phyloP scores from a whole-genome alignment of 2,329 filamentous ascomycete genomes.

The Cladosporium sphaerospermum region DNA sequence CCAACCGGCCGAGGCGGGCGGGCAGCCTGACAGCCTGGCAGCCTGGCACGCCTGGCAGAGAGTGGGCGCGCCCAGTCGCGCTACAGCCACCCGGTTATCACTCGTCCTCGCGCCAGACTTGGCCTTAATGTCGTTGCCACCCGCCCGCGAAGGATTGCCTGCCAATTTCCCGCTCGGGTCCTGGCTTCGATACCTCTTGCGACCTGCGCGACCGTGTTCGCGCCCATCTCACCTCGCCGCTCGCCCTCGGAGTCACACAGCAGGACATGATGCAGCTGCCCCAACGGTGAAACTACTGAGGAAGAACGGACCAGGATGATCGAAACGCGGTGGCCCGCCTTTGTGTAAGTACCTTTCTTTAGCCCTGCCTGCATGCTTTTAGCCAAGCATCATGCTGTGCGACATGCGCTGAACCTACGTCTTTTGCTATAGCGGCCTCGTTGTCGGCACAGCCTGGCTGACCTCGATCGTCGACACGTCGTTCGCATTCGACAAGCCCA shows the following conservation, averaged over 20 bases:
- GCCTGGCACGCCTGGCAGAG: too few relatives aligned
- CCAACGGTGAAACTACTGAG: background rate
- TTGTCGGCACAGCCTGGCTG: constrained; percentile 23
- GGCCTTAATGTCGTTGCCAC: background rate
- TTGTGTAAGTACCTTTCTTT: constrained; percentile 1
- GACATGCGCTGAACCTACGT: too few relatives aligned
- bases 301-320: background rate
- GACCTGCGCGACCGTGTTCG: too few relatives aligned
- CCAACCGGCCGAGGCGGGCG: too few relatives aligned
- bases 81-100: too few relatives aligned
- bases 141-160: background rate
- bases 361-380: too few relatives aligned
- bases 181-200: too few relatives aligned
- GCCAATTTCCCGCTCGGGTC: too few relatives aligned
- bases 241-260: background rate
- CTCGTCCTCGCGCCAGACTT: background rate
- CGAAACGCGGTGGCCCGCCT: constrained; percentile 7
- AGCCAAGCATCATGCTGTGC: too few relatives aligned
- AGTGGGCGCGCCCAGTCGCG: too few relatives aligned
- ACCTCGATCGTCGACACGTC: constrained; percentile 20
- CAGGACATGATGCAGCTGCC: background rate
- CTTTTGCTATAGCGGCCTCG: constrained; percentile 21
- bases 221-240: background rate
- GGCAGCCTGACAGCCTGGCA: too few relatives aligned
- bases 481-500: constrained; percentile 39